Evolutionary conservation across 768 basidiomycete species (phyloP).

Genomic region (Boletus pseudo-olivaceus): DNA sequence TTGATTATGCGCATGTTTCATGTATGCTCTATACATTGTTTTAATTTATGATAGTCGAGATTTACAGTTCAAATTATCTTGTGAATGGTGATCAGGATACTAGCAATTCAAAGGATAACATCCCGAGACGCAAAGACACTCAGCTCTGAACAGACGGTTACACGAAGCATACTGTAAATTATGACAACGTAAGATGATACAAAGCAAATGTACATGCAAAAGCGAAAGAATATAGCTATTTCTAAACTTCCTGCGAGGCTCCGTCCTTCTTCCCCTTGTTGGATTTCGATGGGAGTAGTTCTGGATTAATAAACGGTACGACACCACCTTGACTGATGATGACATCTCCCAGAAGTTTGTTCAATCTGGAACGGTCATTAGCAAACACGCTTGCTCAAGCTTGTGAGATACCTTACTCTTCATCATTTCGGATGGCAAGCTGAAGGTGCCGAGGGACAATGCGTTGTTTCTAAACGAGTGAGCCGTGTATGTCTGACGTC

Average conservation of each 20-base stretch:
- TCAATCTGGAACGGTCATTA: slow-evolving; percentile 36
- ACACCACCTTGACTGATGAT: slow-evolving; percentile 80
- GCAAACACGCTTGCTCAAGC: neutral
- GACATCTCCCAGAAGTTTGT: slow-evolving; percentile 56
- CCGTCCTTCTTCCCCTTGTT: slow-evolving; percentile 48
- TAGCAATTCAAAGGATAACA: neutral
- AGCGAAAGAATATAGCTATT: neutral
- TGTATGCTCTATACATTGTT: neutral
- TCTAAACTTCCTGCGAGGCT: slow-evolving; percentile 48
- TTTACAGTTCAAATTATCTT: neutral
- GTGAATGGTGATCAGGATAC: neutral
- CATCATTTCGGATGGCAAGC: slow-evolving; percentile 73
- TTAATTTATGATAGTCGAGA: neutral
- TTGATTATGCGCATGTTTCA: neutral
- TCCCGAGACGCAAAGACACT: neutral
- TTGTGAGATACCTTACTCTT: slow-evolving; percentile 46
- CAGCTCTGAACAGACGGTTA: slow-evolving; percentile 9
- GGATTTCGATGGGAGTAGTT: slow-evolving; percentile 42
- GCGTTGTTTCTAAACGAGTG: slow-evolving; percentile 51
- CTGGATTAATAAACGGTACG: slow-evolving; percentile 59
- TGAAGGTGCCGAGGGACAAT: slow-evolving; percentile 79
- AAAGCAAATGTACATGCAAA: slow-evolving; percentile 12
- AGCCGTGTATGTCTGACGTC: neutral
- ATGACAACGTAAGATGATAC: slow-evolving; percentile 25
- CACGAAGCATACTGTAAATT: slow-evolving; percentile 31